Evolutionary conservation across 2,329 filamentous ascomycete species (phyloP).

Genomic region (Colletotrichum sp.): DNA sequence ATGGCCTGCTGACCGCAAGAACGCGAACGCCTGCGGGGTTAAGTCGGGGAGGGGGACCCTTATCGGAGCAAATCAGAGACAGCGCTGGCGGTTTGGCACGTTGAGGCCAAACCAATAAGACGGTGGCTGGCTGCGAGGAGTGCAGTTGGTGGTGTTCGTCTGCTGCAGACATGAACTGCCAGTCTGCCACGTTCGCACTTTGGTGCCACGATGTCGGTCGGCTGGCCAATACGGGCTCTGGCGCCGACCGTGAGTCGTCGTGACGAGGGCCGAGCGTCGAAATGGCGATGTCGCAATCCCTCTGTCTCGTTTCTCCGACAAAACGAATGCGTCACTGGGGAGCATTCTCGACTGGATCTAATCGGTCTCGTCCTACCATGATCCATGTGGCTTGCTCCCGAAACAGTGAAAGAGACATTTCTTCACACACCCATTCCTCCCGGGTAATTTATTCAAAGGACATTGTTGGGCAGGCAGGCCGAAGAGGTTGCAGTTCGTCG

Average conservation of each 20-base stretch:
- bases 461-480: neutral
- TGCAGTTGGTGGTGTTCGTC: neutral
- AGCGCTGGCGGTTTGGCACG: neutral
- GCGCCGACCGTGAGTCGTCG: neutral
- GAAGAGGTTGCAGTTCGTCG: neutral
- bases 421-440: neutral
- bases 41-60: neutral
- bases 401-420: neutral
- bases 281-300: constrained; percentile 2
- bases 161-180: neutral
- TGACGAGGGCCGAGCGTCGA: neutral
- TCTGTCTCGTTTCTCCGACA: neutral
- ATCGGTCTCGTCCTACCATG: neutral
- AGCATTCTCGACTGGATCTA: neutral
- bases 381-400: neutral
- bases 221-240: neutral
- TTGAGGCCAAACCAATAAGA: constrained; percentile 3
- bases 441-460: neutral
- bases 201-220: neutral
- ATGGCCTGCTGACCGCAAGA: neutral
- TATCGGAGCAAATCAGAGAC: neutral
- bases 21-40: neutral
- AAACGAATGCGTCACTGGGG: neutral
- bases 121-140: neutral
- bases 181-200: neutral